Base-by-base conservation (phyloP, 441 rosid genomes). In the Biscutella laevigata region DNA sequence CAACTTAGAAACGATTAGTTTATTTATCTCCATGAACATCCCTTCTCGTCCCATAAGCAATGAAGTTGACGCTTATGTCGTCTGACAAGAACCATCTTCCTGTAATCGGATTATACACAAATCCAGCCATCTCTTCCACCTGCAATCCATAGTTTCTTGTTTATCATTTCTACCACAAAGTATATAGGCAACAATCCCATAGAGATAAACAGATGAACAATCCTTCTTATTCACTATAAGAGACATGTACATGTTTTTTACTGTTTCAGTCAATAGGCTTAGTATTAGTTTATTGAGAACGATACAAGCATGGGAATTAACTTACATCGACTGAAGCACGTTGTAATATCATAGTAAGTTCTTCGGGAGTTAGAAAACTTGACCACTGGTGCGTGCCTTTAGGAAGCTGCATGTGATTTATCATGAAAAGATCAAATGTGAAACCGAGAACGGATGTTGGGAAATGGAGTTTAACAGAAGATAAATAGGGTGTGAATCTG, bases 91-190 rank as follows among this genome's bases (percentile, higher is more conserved):
- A 70, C 98, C 98, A 92, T 56, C 74, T 67, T 52, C 89, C 79
- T 7, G 89, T 74, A 60, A 79, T 61, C 21, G 87, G 96, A 57
- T 77, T 76, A 78, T 71, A 77, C 29, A 59, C 85, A 39, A 88
- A 81, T 59, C 95, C 95, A 16, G 90, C 90, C 83, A 78, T 83
- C 76, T 83, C 88, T 67, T 81, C 67, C 30, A 87, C 88, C 92
- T 84, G 63, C 24, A 71, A 33, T 34, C 45, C 50, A 43, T 21
- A 54, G 26, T 45, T 21, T 53, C 43, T 4, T 47, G 30, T 2
- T 19, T 37, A 19, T 3, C 19, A 33, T 4, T n/a, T 14, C 25
- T 33, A 37, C 7, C 11, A 4, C 26, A 15, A 39, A 4, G 1
- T 36, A 15, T 35, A 7, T 1, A 16, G 16, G 16, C 2, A 19